phyloP scores from a whole-genome alignment of 148 eudicot species.

The Cornus controversa region DNA sequence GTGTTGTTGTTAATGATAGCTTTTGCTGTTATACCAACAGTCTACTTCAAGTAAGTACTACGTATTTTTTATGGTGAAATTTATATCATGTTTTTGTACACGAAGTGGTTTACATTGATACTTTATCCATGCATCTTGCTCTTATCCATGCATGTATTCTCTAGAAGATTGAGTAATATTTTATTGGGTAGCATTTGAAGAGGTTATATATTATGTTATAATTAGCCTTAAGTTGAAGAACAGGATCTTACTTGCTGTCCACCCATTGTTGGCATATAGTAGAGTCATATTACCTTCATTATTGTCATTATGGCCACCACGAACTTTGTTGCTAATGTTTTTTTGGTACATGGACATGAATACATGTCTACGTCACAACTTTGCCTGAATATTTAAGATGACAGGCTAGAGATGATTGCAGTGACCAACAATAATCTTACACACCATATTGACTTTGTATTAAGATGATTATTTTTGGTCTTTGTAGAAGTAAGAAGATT shows the following conservation, averaged over 20 bases:
- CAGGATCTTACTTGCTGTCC: not conserved
- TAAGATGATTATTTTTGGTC: not conserved
- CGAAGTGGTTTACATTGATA: not conserved
- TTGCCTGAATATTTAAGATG: not conserved
- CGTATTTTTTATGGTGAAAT: not conserved
- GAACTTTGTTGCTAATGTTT: not conserved
- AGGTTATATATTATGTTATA: not conserved
- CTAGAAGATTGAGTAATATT: not conserved
- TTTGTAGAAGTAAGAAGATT: not conserved
- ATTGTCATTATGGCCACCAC: not conserved
- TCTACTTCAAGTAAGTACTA: constrained; percentile 44
- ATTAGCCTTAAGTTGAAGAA: not conserved
- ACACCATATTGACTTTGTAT: not conserved
- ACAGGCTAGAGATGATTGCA: not conserved
- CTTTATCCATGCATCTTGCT: not conserved
- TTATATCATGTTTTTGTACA: not conserved
- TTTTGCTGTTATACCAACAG: constrained; percentile 58
- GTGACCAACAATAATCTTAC: not conserved
- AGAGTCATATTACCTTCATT: not conserved
- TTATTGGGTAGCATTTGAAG: not conserved
- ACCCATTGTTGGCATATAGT: not conserved
- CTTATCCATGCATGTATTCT: not conserved
- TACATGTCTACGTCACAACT: not conserved
- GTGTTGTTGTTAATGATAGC: constrained; percentile 38
- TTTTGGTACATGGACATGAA: not conserved